Evolutionary conservation across 441 rosid species (phyloP), one percentile per base, ranked within the genome.

Genomic region (Gossypium trilobum): DNA sequence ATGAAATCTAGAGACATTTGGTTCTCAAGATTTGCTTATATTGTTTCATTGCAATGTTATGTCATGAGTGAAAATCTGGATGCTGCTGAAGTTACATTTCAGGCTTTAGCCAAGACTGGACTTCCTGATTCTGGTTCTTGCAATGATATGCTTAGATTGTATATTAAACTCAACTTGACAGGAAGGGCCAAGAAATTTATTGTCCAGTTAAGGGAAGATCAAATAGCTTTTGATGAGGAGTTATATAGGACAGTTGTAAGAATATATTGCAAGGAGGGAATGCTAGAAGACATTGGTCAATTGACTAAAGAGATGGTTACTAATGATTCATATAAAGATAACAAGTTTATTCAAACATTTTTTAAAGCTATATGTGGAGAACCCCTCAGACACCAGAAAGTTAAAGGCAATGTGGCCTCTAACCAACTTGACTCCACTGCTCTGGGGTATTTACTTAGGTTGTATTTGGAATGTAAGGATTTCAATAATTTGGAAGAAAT

Each of bases 71-170:
- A 80, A 77, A 86, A 89, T 54, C 75, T 93, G 73, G 84, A 75
- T 64, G 77, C 81, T 75, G 98, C 98, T 42, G 98, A 91, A 83
- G 87, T 68, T 79, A 83, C 89, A 44, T 93, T 86, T 84, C 86
- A 71, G 75, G 84, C 87, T 75, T 73, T 93, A 69, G 85, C 90
- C 16, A 85, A 83, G 70, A 82, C 87, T 68, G 96, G 92, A 78
- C 82, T 77, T 78, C 90, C 94, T 23, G 98, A 93, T 83, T 83
- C 91, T 78, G 84, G 88, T 81, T 87, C 94, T 79, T 89, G 92
- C 78, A 88, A 78, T 70, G 94, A 88, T 80, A 84, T 93, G 92
- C 88, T 91, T 51, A 85, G 70, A 77, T 78, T 91, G 81, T 91
- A 85, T 75, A 16, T 80, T 31, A 85, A 71, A 65, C 83, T 89